Evolutionary conservation across 2,329 filamentous ascomycete genomes (phyloP).

Genomic region (Phyllosticta citribraziliensis): DNA sequence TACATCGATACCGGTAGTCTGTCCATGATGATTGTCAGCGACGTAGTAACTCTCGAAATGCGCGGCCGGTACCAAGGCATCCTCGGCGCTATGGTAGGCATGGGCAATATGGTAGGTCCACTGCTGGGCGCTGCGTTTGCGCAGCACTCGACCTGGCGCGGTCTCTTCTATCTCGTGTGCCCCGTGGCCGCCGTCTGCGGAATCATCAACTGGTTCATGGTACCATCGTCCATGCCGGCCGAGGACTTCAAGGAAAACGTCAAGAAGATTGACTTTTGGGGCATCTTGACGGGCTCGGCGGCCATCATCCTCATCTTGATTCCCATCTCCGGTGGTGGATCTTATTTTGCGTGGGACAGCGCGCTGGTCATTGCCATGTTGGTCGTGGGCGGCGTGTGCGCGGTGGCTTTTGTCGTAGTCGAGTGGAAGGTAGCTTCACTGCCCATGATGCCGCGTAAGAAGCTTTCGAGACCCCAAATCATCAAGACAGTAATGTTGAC

Average conservation of each 20-base stretch:
- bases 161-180: constrained; percentile 35
- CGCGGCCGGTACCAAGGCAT: constrained; percentile 32
- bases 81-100: constrained; percentile 18
- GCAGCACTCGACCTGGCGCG: constrained; percentile 32
- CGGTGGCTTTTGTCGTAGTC: constrained; percentile 42
- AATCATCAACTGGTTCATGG: constrained; percentile 29
- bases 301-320: constrained; percentile 53
- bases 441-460: constrained; percentile 44
- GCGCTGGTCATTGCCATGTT: constrained; percentile 53
- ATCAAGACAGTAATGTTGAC: background rate
- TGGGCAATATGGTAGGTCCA: constrained; percentile 21
- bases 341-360: constrained; percentile 47
- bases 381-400: constrained; percentile 36
- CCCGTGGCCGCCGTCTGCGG: constrained; percentile 22
- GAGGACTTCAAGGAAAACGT: constrained; percentile 39
- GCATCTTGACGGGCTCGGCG: constrained; percentile 44
- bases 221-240: constrained; percentile 42
- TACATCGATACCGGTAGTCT: constrained; percentile 23
- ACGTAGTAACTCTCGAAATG: constrained; percentile 39
- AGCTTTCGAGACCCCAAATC: background rate
- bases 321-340: constrained; percentile 52
- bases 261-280: constrained; percentile 50
- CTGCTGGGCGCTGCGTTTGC: constrained; percentile 24
- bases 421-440: constrained; percentile 47
- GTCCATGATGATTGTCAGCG: constrained; percentile 40